Conservation (phyloP, 345 rosid genomes). For the Dipteronia dyeriana region DNA sequence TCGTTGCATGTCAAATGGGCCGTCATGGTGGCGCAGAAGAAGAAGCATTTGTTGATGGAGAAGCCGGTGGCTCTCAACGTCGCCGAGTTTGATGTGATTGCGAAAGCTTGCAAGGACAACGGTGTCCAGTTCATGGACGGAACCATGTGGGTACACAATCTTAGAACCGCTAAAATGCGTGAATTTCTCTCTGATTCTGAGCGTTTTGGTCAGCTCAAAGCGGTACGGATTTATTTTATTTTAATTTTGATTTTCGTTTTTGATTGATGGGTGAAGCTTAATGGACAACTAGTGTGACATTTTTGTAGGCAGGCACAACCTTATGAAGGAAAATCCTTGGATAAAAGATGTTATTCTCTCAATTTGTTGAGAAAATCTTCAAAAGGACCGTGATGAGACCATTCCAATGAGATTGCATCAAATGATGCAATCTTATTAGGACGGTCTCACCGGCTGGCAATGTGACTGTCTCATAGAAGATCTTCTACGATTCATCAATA, state of each 20-base stretch:
- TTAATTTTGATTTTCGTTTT: neutral
- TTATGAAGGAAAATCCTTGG: too few species aligned
- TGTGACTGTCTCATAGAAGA: too few species aligned
- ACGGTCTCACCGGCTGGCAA: too few species aligned
- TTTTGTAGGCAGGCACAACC: too few species aligned
- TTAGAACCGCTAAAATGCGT: slow-evolving; percentile 55
- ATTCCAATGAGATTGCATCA: too few species aligned
- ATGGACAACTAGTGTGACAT: neutral
- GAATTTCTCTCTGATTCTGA: slow-evolving; percentile 49
- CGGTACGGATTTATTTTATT: slow-evolving; percentile 28
- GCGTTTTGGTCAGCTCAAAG: slow-evolving; percentile 57
- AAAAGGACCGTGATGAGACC: too few species aligned
- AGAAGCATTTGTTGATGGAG: slow-evolving; percentile 77
- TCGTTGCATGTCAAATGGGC: slow-evolving; percentile 78
- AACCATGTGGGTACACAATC: slow-evolving; percentile 87
- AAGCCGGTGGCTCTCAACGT: slow-evolving; percentile 70
- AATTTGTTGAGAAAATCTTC: too few species aligned
- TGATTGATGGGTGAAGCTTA: neutral
- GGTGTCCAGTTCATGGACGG: slow-evolving; percentile 92
- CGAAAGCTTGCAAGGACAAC: slow-evolving; percentile 59
- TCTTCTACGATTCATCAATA: too few species aligned
- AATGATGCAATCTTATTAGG: too few species aligned
- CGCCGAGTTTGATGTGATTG: slow-evolving; percentile 59
- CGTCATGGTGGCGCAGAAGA: slow-evolving; percentile 55
- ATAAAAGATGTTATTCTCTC: too few species aligned